These are phyloP conservation scores for Diaporthe sp. DNA, from an alignment of 2,329 filamentous ascomycete species.

Conservation along the genomic window DNA sequence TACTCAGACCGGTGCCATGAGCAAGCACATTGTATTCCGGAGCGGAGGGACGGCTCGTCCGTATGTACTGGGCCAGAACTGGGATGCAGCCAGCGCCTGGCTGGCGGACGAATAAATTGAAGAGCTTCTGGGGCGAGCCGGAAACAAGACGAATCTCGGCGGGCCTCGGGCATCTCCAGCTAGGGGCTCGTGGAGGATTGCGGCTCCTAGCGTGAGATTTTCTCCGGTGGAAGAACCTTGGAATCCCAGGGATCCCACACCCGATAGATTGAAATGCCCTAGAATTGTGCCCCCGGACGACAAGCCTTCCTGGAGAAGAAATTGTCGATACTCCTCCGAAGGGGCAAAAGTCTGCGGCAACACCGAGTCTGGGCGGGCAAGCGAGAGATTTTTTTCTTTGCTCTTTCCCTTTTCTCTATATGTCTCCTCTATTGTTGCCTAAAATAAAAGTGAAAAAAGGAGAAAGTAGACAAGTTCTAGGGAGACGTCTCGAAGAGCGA, in stretches of 20 bases:
- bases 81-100: background rate
- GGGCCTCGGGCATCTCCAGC: slow-evolving; percentile 24
- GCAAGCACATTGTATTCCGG: background rate
- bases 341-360: slow-evolving; percentile 23
- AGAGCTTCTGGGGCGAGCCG: background rate
- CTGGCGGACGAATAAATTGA: background rate
- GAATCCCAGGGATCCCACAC: slow-evolving; percentile 5
- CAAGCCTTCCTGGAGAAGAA: slow-evolving; percentile 21
- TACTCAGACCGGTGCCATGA: too few species aligned
- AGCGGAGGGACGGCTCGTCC: slow-evolving; percentile 1
- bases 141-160: slow-evolving; percentile 23
- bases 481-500: background rate
- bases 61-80: background rate
- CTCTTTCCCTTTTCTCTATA: background rate
- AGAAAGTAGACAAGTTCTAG: background rate
- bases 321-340: slow-evolving; percentile 1
- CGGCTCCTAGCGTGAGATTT: slow-evolving; percentile 34
- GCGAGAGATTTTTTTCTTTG: background rate
- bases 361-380: slow-evolving; percentile 9
- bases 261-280: slow-evolving; percentile 20
- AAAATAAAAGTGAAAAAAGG: slow-evolving; percentile 1
- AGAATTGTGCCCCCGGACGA: background rate
- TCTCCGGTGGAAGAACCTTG: slow-evolving; percentile 10
- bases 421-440: slow-evolving; percentile 10
- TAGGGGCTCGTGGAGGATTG: slow-evolving; percentile 3